These are phyloP conservation scores for Simplicillium sp. DNA, from an alignment of 2,329 filamentous ascomycete species.

Conservation along the genomic window DNA sequence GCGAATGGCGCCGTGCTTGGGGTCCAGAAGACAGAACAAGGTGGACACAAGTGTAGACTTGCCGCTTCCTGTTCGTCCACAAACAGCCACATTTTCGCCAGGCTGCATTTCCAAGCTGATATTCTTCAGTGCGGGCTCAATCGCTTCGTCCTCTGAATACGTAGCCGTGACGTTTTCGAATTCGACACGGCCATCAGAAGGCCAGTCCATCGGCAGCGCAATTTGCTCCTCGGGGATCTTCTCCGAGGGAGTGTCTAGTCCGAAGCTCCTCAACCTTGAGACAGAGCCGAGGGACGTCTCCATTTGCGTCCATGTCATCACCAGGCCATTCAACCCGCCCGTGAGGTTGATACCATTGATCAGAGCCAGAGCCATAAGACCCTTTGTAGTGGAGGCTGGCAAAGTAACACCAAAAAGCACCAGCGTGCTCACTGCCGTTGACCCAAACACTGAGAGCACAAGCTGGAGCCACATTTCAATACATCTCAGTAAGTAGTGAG, in stretches of 20 bases:
- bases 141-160: slow-evolving; percentile 24
- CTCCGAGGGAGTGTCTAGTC: slow-evolving; percentile 15
- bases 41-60: slow-evolving; percentile 4
- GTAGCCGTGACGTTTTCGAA: slow-evolving; percentile 15
- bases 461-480: slow-evolving; percentile 41
- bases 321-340: slow-evolving; percentile 16
- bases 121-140: slow-evolving; percentile 5
- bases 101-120: slow-evolving; percentile 7
- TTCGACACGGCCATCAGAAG: slow-evolving; percentile 13
- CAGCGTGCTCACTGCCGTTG: too few species aligned
- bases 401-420: too few species aligned
- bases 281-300: slow-evolving; percentile 25
- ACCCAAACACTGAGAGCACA: slow-evolving; percentile 24
- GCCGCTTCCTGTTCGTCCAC: slow-evolving; percentile 6
- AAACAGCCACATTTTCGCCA: slow-evolving; percentile 2
- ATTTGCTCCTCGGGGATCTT: slow-evolving; percentile 6
- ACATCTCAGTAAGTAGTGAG: slow-evolving; percentile 30
- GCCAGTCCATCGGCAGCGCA: slow-evolving; percentile 14
- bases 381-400: slow-evolving; percentile 6
- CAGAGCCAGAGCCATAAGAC: slow-evolving; percentile 29
- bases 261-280: slow-evolving; percentile 19
- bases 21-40: slow-evolving; percentile 4
- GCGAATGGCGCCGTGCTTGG: slow-evolving; percentile 4
- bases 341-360: slow-evolving; percentile 17
- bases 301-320: slow-evolving; percentile 23